Conservation (phyloP, 139 green algal genomes). For the Nannochloris sp. region DNA sequence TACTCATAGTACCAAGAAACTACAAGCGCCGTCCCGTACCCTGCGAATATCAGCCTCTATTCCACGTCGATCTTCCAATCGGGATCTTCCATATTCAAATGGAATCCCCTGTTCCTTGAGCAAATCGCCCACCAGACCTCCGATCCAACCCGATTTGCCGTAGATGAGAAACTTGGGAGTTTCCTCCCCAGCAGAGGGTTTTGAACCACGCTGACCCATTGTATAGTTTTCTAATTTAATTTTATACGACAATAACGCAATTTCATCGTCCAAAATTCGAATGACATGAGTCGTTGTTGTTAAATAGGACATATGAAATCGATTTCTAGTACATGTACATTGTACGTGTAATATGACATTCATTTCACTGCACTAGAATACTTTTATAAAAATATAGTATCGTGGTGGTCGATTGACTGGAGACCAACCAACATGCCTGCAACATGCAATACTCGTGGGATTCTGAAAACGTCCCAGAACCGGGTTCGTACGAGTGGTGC, state of each 20-base stretch:
- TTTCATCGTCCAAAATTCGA: too few relatives aligned
- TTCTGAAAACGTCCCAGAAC: slow-evolving; percentile 40
- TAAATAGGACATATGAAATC: too few relatives aligned
- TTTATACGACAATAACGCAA: too few relatives aligned
- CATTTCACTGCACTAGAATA: too few relatives aligned
- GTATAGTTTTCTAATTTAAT: too few relatives aligned
- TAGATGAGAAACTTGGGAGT: slow-evolving; percentile 71
- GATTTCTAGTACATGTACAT: too few relatives aligned
- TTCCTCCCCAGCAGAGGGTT: too few relatives aligned
- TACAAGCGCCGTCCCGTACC: slow-evolving; percentile 27
- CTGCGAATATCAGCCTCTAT: slow-evolving; percentile 81
- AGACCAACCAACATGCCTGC: slow-evolving; percentile 16
- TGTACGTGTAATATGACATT: too few relatives aligned
- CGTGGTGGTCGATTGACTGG: background rate
- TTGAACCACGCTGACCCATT: too few relatives aligned
- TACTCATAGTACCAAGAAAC: background rate
- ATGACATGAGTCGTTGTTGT: too few relatives aligned
- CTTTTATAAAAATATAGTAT: too few relatives aligned
- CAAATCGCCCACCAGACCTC: slow-evolving; percentile 67
- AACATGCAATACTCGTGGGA: slow-evolving; percentile 23
- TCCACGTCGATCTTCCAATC: slow-evolving; percentile 77
- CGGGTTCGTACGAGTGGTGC: slow-evolving; percentile 61
- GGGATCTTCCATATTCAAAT: slow-evolving; percentile 70
- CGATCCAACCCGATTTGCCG: slow-evolving; percentile 80
- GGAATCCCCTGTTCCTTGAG: slow-evolving; percentile 67